A percentile compares a stretch with the other conserved stretches of the same genome.
These are phyloP conservation scores for Phaeotremella skinneri DNA, from an alignment of 768 basidiomycete species.

Conservation along the genomic window DNA sequence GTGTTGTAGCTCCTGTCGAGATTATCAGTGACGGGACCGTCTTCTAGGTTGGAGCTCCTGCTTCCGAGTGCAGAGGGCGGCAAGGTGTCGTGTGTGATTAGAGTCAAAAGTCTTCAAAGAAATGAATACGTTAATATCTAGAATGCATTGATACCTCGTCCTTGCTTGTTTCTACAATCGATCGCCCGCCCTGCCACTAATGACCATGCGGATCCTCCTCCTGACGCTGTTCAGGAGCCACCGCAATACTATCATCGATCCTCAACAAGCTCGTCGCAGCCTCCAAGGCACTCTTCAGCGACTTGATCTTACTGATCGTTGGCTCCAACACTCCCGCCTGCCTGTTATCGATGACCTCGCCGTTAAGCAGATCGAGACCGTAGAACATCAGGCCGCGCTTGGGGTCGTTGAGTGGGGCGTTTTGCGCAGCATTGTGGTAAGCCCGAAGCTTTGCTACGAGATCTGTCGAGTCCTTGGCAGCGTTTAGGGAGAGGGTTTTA, in stretches of 20 bases:
- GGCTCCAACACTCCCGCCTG: constrained; percentile 91
- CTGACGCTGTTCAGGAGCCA: constrained; percentile 46
- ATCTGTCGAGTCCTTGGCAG: constrained; percentile 96
- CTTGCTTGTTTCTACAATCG: neutral
- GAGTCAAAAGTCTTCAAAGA: neutral
- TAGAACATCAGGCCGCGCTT: constrained; percentile 87
- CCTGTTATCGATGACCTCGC: constrained; percentile 92
- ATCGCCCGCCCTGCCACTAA: constrained; percentile 19
- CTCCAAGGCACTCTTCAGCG: constrained; percentile 85
- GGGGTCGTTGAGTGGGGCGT: constrained; percentile 82
- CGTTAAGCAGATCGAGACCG: constrained; percentile 90
- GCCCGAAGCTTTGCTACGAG: constrained; percentile 94
- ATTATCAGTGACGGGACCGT: constrained; percentile 22
- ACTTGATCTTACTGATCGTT: constrained; percentile 94
- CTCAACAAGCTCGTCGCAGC: constrained; percentile 90
- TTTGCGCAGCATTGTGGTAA: constrained; percentile 95
- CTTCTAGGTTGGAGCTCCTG: constrained; percentile 12
- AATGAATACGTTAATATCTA: constrained; percentile 4
- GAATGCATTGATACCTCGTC: neutral
- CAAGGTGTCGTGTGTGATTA: neutral
- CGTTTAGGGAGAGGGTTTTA: constrained; percentile 94
- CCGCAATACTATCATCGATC: constrained; percentile 65
- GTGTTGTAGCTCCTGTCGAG: constrained; percentile 14
- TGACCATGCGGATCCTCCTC: constrained; percentile 52
- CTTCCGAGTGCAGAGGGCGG: too few relatives aligned